These are phyloP conservation scores for Clonostachys rosea DNA, from an alignment of 2,329 filamentous ascomycete species.

Conservation along the genomic window DNA sequence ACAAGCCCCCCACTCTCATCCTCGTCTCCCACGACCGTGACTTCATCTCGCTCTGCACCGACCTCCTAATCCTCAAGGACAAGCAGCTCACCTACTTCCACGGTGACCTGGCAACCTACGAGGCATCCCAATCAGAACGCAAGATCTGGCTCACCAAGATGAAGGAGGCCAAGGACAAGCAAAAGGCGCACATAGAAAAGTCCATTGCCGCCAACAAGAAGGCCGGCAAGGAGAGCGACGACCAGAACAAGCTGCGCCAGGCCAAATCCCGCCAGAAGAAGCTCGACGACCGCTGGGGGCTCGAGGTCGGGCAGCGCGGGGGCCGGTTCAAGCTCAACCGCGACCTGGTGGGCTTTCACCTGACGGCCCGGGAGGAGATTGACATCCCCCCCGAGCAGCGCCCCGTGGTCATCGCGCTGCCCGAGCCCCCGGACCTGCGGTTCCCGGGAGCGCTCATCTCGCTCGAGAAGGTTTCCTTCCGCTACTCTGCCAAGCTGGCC, in stretches of 20 bases:
- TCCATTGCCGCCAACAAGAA: slow-evolving; percentile 72
- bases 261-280: slow-evolving; percentile 82
- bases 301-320: slow-evolving; percentile 69
- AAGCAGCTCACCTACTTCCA: slow-evolving; percentile 69
- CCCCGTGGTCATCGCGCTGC: slow-evolving; percentile 51
- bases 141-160: slow-evolving; percentile 66
- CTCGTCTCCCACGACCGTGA: slow-evolving; percentile 82
- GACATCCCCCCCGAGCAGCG: slow-evolving; percentile 64
- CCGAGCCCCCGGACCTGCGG: slow-evolving; percentile 62
- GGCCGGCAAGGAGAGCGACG: slow-evolving; percentile 70
- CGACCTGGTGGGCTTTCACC: slow-evolving; percentile 61
- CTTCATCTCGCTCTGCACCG: slow-evolving; percentile 73
- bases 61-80: slow-evolving; percentile 72
- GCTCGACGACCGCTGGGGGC: slow-evolving; percentile 73
- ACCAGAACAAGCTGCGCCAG: slow-evolving; percentile 82
- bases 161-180: slow-evolving; percentile 78
- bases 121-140: slow-evolving; percentile 62
- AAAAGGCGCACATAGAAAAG: slow-evolving; percentile 75
- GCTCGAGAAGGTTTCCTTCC: slow-evolving; percentile 64
- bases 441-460: slow-evolving; percentile 73
- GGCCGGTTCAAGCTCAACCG: slow-evolving; percentile 77
- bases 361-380: slow-evolving; percentile 58
- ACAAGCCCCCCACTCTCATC: slow-evolving; percentile 61
- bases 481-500: slow-evolving; percentile 41
- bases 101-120: slow-evolving; percentile 69